Conservation (phyloP, 2,329 filamentous ascomycete species). For the Trichoderma endophyticum region DNA sequence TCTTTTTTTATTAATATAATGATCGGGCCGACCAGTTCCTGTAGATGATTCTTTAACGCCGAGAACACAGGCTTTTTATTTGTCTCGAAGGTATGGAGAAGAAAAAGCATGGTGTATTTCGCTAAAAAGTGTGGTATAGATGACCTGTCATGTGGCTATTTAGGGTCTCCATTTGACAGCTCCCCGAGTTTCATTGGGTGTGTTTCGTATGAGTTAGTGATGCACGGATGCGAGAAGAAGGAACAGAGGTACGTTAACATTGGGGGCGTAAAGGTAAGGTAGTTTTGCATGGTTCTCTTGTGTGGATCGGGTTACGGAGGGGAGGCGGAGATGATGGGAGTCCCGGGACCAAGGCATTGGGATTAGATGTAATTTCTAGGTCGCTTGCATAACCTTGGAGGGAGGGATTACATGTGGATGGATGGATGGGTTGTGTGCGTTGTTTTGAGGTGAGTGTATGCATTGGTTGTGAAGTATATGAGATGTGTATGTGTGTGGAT, state of each 20-base stretch:
- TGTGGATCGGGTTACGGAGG: background rate
- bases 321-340: background rate
- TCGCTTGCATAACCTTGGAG: too few relatives aligned
- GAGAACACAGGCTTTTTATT: background rate
- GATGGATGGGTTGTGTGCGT: background rate
- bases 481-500: background rate
- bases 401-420: background rate
- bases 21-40: background rate
- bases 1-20: background rate
- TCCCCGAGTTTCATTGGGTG: background rate
- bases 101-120: background rate
- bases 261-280: background rate
- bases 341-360: background rate
- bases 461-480: background rate
- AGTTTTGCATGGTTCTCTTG: background rate
- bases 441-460: background rate
- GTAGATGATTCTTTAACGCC: background rate
- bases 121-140: background rate
- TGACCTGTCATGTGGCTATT: background rate
- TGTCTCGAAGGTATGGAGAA: background rate
- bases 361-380: background rate
- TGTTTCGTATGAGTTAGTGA: background rate
- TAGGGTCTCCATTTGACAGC: background rate
- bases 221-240: background rate
- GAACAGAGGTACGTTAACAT: background rate